Evolutionary conservation across 495 filamentous ascomycete species (phyloP).

Genomic region (Aspergillus ostianus): DNA sequence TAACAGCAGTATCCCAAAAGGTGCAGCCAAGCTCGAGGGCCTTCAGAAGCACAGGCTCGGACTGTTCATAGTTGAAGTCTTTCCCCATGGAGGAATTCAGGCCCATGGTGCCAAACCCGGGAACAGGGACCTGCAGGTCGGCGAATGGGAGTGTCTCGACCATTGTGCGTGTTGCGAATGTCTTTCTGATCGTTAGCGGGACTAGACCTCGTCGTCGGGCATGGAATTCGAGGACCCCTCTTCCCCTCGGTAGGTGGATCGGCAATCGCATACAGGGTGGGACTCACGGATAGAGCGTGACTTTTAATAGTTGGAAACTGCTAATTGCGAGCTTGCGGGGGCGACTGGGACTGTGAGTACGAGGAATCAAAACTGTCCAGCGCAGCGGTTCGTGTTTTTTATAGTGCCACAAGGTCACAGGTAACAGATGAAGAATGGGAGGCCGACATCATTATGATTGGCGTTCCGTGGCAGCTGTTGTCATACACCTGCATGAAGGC

Average conservation of each 20-base stretch:
- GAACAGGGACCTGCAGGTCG: too few relatives aligned
- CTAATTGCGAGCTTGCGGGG: conserved; percentile 1
- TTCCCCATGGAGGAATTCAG: too few relatives aligned
- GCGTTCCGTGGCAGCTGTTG: neutral
- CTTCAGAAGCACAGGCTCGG: conserved; percentile 23
- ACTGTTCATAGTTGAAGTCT: too few relatives aligned
- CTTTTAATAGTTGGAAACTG: neutral
- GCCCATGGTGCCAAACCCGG: too few relatives aligned
- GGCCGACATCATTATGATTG: neutral
- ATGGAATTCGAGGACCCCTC: neutral
- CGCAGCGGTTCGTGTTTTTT: conserved; percentile 1
- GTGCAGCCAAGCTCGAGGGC: conserved; percentile 51
- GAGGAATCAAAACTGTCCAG: conserved; percentile 1
- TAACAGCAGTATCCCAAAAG: conserved; percentile 53
- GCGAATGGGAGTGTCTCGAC: too few relatives aligned
- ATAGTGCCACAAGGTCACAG: neutral
- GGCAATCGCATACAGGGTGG: conserved; percentile 1
- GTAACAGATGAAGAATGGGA: conserved; percentile 1
- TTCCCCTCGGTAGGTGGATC: conserved; percentile 1
- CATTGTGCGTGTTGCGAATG: neutral
- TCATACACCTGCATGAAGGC: neutral
- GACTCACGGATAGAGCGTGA: conserved; percentile 1
- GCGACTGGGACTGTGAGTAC: conserved; percentile 1
- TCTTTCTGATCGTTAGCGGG: conserved; percentile 1
- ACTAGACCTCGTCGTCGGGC: neutral